These are phyloP conservation scores for Parafenestella ontariensis DNA, from an alignment of 2,329 filamentous ascomycete species.

Conservation along the genomic window DNA sequence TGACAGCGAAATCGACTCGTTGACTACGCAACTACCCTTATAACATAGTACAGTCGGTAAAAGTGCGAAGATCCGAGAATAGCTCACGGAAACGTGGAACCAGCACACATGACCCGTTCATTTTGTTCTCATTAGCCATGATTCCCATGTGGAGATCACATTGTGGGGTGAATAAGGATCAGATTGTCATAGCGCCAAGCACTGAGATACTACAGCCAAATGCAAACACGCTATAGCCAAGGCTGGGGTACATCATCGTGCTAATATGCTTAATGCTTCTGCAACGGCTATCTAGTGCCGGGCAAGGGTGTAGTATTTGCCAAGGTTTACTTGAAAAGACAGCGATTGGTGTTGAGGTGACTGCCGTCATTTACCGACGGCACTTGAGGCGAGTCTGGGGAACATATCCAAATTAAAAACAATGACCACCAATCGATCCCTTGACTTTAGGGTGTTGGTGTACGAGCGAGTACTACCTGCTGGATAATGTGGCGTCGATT, in stretches of 20 bases:
- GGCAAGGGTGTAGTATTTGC: neutral
- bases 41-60: neutral
- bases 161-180: neutral
- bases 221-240: slow-evolving; percentile 2
- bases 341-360: neutral
- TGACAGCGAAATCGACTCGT: neutral
- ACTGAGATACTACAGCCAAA: neutral
- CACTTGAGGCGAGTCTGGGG: neutral
- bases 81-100: neutral
- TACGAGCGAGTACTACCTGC: neutral
- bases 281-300: slow-evolving; percentile 1
- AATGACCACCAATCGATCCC: neutral
- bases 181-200: neutral
- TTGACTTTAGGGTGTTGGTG: neutral
- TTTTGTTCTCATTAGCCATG: slow-evolving; percentile 3
- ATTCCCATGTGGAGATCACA: neutral
- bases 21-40: neutral
- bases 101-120: neutral
- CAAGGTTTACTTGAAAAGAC: neutral
- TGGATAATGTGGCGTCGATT: neutral
- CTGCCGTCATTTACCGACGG: neutral
- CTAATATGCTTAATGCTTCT: slow-evolving; percentile 3
- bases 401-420: neutral
- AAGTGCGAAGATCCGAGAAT: neutral
- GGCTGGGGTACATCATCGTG: neutral